Evolutionary conservation across 2,329 filamentous ascomycete genomes (phyloP).

Genomic region (Elsinoe australis): DNA sequence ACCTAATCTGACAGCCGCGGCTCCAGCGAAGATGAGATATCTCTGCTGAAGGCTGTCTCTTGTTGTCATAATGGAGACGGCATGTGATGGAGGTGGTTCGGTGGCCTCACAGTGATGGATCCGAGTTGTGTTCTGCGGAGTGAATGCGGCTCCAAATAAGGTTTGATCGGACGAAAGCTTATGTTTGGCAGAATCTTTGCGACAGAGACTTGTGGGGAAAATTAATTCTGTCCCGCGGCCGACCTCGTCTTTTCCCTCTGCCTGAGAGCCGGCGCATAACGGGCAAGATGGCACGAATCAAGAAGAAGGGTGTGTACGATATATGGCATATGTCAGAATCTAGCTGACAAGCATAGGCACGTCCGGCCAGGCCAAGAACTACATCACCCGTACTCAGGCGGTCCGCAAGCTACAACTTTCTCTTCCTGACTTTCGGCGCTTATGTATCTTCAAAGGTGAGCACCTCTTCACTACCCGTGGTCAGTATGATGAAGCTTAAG

Average conservation of each 20-base stretch:
- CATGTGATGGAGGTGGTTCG: background rate
- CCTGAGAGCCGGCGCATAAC: too few species aligned
- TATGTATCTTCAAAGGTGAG: conserved; percentile 94
- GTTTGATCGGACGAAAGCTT: too few species aligned
- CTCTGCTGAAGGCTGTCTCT: conserved; percentile 45
- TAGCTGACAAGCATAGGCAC: conserved; percentile 47
- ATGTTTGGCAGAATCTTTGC: conserved; percentile 16
- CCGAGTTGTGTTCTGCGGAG: too few species aligned
- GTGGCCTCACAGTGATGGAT: background rate
- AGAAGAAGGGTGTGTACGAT: conserved; percentile 67
- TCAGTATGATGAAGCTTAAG: conserved; percentile 19
- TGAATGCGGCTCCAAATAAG: too few species aligned
- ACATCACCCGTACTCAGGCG: conserved; percentile 92
- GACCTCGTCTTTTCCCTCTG: background rate
- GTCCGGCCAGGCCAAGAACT: conserved; percentile 93
- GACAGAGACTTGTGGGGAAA: conserved; percentile 1
- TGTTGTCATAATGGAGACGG: conserved; percentile 1
- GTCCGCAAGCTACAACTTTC: conserved; percentile 97
- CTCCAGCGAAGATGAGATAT: conserved; percentile 63
- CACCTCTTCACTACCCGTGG: background rate
- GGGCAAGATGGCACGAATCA: conserved; percentile 55
- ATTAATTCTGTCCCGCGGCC: conserved; percentile 14
- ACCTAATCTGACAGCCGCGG: conserved; percentile 68
- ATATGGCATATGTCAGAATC: background rate
- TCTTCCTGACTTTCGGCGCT: conserved; percentile 90